Base-by-base conservation (phyloP, 495 filamentous ascomycete species). In the Hypoxylon trugodes region DNA sequence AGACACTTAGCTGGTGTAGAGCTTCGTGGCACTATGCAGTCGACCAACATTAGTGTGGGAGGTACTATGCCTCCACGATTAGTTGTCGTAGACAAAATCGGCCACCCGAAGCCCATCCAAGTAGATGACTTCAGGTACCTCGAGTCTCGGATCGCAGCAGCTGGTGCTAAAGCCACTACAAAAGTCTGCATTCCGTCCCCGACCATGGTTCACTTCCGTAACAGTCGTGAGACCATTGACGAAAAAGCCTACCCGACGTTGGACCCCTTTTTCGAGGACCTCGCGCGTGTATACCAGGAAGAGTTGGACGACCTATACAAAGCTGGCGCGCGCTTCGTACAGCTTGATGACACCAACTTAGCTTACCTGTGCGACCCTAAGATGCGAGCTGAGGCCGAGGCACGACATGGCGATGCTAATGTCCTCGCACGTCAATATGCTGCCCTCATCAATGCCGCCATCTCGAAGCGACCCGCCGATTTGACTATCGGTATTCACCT, bases 141-240 rank as follows among this genome's bases (percentile, higher is more conserved):
- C 35, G 80, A 87, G 73, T 68, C 68, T 6, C 71, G 80, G 16
- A 71, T 81, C 38, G 79, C 82, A 1, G 72, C 77, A 2, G 65
- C 53, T n/a, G 68, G 78, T 71, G 72, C 68, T 37, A 78, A 78
- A 48, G 75, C 73, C 42, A 83, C 84, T 19, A 83, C 86, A 64
- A 89, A 89, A 68, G 74, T 88, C 66, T 87, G 86, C 68, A 82
- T 89, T 61, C 84, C 84, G 50, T 82, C 81, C 33, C 86, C 86
- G 10, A 82, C 83, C n/a, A 88, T 86, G 86, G 84, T 87, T 61
- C 86, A 89, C 71, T 82, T 89, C 76, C 80, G 86, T 37, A 86
- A 86, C 61, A 82, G 78, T 38, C 78, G 86, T 48, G 85, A 87
- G 19, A 80, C 64, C 79, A 87, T 79, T 73, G 78, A 55, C 68